phyloP scores from a whole-genome alignment of 2,329 filamentous ascomycete species.

The Xylaria sp. region DNA sequence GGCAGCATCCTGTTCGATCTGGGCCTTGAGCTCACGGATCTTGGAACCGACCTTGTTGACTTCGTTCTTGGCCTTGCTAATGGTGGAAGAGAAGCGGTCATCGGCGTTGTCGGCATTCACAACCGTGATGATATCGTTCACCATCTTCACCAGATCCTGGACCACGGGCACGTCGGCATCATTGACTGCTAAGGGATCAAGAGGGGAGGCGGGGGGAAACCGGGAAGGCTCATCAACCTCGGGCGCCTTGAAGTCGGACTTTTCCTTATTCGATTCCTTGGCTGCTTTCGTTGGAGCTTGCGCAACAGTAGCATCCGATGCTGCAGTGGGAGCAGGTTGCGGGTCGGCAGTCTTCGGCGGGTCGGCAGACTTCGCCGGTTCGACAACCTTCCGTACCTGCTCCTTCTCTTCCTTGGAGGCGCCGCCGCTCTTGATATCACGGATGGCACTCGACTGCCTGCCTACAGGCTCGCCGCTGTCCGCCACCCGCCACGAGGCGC shows the following conservation, averaged over 20 bases:
- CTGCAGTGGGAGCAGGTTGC: conserved; percentile 6
- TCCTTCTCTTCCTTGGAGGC: conserved; percentile 35
- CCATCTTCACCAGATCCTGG: conserved; percentile 89
- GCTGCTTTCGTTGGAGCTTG: conserved; percentile 4
- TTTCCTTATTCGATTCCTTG: conserved; percentile 34
- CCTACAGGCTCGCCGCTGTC: conserved; percentile 34
- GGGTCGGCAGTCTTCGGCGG: conserved; percentile 23
- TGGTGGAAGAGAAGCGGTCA: conserved; percentile 74
- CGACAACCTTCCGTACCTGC: conserved; percentile 35
- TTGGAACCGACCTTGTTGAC: conserved; percentile 76
- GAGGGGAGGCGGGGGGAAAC: conserved; percentile 66
- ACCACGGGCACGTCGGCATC: conserved; percentile 84
- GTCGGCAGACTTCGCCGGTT: conserved; percentile 36
- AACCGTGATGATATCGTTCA: conserved; percentile 94
- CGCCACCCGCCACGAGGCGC: conserved; percentile 66
- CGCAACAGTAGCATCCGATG: background rate
- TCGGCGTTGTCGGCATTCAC: conserved; percentile 85
- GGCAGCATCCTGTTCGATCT: conserved; percentile 71
- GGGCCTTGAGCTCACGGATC: conserved; percentile 73
- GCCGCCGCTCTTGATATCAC: conserved; percentile 34
- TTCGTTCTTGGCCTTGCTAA: conserved; percentile 84
- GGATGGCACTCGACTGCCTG: conserved; percentile 36
- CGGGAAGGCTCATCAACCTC: conserved; percentile 69
- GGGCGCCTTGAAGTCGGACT: conserved; percentile 52
- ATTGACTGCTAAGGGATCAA: conserved; percentile 76